Percentiles rank a stretch among this genome's conserved stretches.
These are phyloP conservation scores for Xylariaceae sp. DNA, from an alignment of 2,329 filamentous ascomycete species.

Conservation along the genomic window DNA sequence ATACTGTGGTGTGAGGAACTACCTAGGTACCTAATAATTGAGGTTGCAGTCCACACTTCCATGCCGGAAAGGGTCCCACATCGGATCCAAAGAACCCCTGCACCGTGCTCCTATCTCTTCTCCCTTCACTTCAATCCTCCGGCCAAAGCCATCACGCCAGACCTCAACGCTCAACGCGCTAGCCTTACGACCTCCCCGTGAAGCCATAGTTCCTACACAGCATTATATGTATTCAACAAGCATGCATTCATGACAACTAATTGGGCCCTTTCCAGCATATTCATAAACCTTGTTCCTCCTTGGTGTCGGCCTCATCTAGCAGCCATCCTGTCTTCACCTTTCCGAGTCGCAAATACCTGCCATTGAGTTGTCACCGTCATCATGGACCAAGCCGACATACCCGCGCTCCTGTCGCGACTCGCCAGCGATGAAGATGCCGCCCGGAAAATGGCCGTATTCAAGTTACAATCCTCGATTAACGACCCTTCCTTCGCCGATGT, in stretches of 20 bases:
- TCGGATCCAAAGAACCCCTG: background rate
- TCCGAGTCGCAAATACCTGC: background rate
- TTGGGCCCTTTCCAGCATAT: background rate
- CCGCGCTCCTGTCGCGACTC: slow-evolving; percentile 64
- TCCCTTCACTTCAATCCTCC: background rate
- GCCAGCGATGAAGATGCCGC: slow-evolving; percentile 81
- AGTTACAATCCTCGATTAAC: slow-evolving; percentile 91
- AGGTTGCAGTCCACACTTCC: too few species aligned
- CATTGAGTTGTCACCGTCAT: slow-evolving; percentile 12
- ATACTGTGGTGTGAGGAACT: background rate
- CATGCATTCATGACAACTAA: background rate
- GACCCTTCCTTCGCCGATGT: slow-evolving; percentile 96
- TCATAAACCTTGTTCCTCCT: background rate
- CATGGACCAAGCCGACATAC: slow-evolving; percentile 71
- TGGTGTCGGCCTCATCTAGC: background rate
- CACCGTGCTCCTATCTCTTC: background rate
- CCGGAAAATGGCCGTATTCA: slow-evolving; percentile 98
- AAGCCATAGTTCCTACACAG: background rate
- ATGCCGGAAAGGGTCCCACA: background rate
- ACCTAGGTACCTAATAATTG: too few species aligned
- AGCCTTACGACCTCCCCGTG: background rate
- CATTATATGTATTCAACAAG: background rate
- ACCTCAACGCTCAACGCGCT: background rate
- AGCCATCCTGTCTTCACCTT: background rate
- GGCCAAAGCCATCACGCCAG: background rate